phyloP scores from a whole-genome alignment of 2,329 filamentous ascomycete species.

The Cercospora sojina region DNA sequence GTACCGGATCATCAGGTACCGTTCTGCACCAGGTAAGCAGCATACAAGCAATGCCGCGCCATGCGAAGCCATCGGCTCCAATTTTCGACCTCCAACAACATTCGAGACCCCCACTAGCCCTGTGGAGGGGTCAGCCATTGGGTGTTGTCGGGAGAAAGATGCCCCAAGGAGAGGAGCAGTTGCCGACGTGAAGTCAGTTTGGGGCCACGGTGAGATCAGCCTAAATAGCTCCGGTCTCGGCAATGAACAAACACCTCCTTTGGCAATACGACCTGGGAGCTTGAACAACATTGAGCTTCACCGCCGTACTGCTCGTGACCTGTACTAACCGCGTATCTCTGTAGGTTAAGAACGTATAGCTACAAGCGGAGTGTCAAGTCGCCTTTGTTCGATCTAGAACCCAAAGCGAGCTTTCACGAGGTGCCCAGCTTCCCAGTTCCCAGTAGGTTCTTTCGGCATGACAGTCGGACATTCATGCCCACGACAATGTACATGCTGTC shows the following conservation, averaged over 20 bases:
- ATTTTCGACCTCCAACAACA: background rate
- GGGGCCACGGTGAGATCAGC: background rate
- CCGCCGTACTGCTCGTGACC: background rate
- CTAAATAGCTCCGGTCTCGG: slow-evolving; percentile 3
- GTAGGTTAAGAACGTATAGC: background rate
- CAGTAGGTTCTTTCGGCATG: background rate
- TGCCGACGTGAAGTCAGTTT: slow-evolving; percentile 12
- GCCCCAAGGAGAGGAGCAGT: slow-evolving; percentile 3
- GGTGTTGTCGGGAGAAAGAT: slow-evolving; percentile 8
- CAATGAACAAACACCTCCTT: background rate
- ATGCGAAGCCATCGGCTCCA: slow-evolving; percentile 15
- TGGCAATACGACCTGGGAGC: background rate
- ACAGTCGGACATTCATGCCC: background rate
- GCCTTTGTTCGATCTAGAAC: too few species aligned
- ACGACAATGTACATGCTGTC: background rate
- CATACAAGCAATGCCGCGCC: slow-evolving; percentile 18
- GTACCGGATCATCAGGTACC: slow-evolving; percentile 14
- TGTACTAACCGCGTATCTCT: background rate
- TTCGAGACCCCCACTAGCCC: slow-evolving; percentile 7
- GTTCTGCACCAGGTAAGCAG: background rate
- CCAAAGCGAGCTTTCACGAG: background rate
- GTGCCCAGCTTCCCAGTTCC: background rate
- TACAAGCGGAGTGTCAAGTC: too few species aligned
- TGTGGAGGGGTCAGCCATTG: background rate
- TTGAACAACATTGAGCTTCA: background rate